Evolutionary conservation across 139 green algal species (phyloP).

Genomic region (Picochlorum sp.): DNA sequence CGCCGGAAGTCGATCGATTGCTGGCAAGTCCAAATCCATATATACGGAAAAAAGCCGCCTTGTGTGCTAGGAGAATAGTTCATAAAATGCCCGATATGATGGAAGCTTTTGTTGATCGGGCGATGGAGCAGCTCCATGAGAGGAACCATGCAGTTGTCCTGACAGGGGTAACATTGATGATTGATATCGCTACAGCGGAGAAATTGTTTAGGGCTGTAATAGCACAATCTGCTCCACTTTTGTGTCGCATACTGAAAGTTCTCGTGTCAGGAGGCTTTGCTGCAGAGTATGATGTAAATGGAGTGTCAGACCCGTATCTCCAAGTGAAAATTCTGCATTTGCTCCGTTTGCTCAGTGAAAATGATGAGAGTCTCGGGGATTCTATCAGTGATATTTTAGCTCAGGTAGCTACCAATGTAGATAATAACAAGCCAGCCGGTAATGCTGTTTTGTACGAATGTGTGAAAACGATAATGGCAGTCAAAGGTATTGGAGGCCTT

Average conservation of each 20-base stretch:
- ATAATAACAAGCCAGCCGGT: conserved; percentile 74
- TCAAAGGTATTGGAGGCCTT: conserved; percentile 85
- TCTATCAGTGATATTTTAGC: conserved; percentile 95
- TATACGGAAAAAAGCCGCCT: conserved; percentile 90
- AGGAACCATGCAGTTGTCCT: conserved; percentile 86
- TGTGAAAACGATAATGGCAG: conserved; percentile 87
- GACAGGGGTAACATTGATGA: conserved; percentile 68
- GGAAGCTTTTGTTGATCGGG: conserved; percentile 73
- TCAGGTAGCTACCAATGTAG: conserved; percentile 81
- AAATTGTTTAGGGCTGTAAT: conserved; percentile 13
- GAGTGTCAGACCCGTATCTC: conserved; percentile 93
- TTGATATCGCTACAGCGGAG: conserved; percentile 45
- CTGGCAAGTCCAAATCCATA: conserved; percentile 69
- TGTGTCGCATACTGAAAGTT: conserved; percentile 59
- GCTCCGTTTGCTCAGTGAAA: conserved; percentile 72
- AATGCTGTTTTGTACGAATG: conserved; percentile 96
- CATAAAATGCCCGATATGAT: conserved; percentile 89
- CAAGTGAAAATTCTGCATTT: conserved; percentile 89
- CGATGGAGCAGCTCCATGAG: conserved; percentile 71
- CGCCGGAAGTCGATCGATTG: conserved; percentile 86
- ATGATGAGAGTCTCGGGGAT: conserved; percentile 80
- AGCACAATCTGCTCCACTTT: conserved; percentile 40
- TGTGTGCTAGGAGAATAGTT: conserved; percentile 72
- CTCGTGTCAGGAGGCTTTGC: conserved; percentile 56
- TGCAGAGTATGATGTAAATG: conserved; percentile 84